These are phyloP conservation scores for Leishmania tropica DNA, from an alignment of 208 protist species.

Conservation along the genomic window DNA sequence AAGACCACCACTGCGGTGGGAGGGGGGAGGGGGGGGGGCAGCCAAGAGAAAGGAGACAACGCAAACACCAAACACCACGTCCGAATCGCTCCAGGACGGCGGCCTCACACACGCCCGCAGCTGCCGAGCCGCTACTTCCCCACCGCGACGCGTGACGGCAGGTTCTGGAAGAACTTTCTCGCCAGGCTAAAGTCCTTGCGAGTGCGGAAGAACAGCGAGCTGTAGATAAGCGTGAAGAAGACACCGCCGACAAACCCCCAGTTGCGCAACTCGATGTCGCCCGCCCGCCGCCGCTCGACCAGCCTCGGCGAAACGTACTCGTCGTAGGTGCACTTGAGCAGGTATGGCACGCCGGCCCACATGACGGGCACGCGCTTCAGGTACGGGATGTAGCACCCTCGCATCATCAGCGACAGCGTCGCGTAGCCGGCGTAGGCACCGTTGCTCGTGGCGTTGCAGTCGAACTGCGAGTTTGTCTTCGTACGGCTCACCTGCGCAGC, in stretches of 20 bases:
- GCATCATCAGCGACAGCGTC: slow-evolving; percentile 70
- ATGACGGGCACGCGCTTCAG: slow-evolving; percentile 51
- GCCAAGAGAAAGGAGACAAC: background rate
- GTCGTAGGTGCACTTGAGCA: slow-evolving; percentile 76
- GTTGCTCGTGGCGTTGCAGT: slow-evolving; percentile 76
- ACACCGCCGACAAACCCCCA: slow-evolving; percentile 85
- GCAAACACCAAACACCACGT: background rate
- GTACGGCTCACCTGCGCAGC: slow-evolving; percentile 47
- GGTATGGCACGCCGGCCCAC: slow-evolving; percentile 61
- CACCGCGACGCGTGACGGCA: slow-evolving; percentile 9
- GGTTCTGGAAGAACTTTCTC: slow-evolving; percentile 36
- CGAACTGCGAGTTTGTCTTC: slow-evolving; percentile 58
- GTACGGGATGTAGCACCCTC: slow-evolving; percentile 63
- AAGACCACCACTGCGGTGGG: background rate
- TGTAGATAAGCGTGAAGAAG: slow-evolving; percentile 83
- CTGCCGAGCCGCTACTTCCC: background rate
- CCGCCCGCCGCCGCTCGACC: slow-evolving; percentile 48
- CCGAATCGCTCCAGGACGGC: background rate
- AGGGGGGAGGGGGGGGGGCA: background rate
- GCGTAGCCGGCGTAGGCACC: slow-evolving; percentile 75
- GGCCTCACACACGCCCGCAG: background rate
- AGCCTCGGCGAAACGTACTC: slow-evolving; percentile 77
- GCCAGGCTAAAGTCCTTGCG: slow-evolving; percentile 42
- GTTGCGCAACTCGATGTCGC: slow-evolving; percentile 75
- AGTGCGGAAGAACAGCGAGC: slow-evolving; percentile 65